Base-by-base conservation (phyloP, 2,329 filamentous ascomycete species). In the Microascus cirrosus region DNA sequence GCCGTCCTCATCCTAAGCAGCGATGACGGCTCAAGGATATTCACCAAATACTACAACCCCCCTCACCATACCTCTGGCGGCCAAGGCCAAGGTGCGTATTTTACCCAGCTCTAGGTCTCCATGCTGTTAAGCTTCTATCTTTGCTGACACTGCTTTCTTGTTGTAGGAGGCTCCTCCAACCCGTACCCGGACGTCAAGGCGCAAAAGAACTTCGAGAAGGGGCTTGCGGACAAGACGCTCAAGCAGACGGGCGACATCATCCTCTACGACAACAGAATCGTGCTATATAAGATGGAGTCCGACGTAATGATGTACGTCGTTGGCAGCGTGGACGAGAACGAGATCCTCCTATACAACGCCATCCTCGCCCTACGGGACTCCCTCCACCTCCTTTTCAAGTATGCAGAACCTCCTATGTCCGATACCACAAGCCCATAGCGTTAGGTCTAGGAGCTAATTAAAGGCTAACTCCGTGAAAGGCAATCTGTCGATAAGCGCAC, bases 401-500 rank as follows among this genome's bases (percentile, higher is more conserved):
- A 76, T 61, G 83, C 12, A 13, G 50, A 24, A 28, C 39, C 12
- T n/a, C 42, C 34, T 35, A 48, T n/a, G 5, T 3, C 45, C 45
- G 13, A 10, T 50, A 13, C 20, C 45, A 24, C 20, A 22, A 12
- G 12, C 20, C 11, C 6, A 2, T 3, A 7, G 20, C n/a, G n/a
- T 20, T 18, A 45, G 2, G 39, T n/a, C 6, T 2, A 45, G n/a
- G 13, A 53, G 36, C n/a, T 8, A n/a, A 32, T 32, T 8, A 32
- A 15, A 12, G 35, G 56, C 60, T 64, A 53, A 63, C 59, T 20
- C 7, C n/a, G 39, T 22, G 35, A 51, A 64, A 96, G 90, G 74
- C 93, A 95, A 81, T 90, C 90, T 36, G 92, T 95, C 55, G 94
- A 99, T 77, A 96, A 96, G 81, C 87, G 94, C 64, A 97, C 94